Evolutionary conservation across 2,329 filamentous ascomycete genomes (phyloP).

Genomic region (Aspergillus sp.): DNA sequence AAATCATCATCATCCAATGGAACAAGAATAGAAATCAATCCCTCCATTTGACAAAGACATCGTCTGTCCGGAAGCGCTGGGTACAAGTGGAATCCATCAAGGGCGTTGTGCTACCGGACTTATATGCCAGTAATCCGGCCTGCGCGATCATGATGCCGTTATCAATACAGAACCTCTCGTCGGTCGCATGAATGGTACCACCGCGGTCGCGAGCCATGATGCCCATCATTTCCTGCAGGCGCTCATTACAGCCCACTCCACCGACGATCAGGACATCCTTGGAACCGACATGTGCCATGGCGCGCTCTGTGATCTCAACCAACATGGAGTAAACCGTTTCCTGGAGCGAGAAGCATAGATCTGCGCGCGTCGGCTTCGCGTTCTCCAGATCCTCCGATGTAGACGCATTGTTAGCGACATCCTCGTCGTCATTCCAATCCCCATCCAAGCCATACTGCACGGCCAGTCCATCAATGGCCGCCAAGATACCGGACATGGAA

Average conservation of each 20-base stretch:
- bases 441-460: constrained; percentile 46
- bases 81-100: constrained; percentile 83
- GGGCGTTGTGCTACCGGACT: constrained; percentile 74
- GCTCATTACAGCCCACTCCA: constrained; percentile 91
- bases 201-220: constrained; percentile 86
- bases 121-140: constrained; percentile 82
- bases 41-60: constrained; percentile 78
- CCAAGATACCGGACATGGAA: constrained; percentile 89
- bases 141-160: constrained; percentile 99
- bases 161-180: constrained; percentile 97
- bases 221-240: constrained; percentile 98
- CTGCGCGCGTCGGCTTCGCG: constrained; percentile 66
- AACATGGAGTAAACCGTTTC: constrained; percentile 97
- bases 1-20: constrained; percentile 3
- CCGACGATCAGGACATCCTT: constrained; percentile 91
- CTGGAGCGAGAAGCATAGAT: constrained; percentile 91
- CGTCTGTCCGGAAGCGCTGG: constrained; percentile 79
- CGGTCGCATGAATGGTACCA: constrained; percentile 89
- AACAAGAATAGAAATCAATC: constrained; percentile 45
- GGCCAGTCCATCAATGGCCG: constrained; percentile 77
- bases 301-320: constrained; percentile 96
- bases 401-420: constrained; percentile 23
- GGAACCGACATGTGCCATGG: constrained; percentile 95
- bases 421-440: constrained; percentile 53
- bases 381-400: constrained; percentile 36